Evolutionary conservation across 306 rosid genomes (phyloP).

Genomic region (Chamaecrista fasciculata): DNA sequence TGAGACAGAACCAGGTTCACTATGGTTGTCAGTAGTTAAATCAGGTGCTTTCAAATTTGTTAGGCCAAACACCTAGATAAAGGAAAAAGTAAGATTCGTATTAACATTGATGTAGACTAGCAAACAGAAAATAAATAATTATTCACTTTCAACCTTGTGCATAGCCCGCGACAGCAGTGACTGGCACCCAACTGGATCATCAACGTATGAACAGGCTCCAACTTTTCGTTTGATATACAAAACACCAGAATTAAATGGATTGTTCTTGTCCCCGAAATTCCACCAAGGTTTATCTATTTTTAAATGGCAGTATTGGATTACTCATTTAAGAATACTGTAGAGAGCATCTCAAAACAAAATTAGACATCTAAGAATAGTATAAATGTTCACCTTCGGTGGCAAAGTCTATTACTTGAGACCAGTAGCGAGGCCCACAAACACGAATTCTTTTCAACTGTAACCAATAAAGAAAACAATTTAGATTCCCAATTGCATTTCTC

Average conservation of each 20-base stretch:
- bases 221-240: conserved; percentile 90
- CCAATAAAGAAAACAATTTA: conserved; percentile 33
- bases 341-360: conserved; percentile 15
- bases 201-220: conserved; percentile 97
- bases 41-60: conserved; percentile 56
- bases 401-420: conserved; percentile 87
- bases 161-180: conserved; percentile 87
- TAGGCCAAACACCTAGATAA: conserved; percentile 80
- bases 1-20: conserved; percentile 68
- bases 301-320: conserved; percentile 23
- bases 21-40: conserved; percentile 31
- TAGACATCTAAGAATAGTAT: conserved; percentile 20
- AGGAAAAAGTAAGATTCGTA: conserved; percentile 25
- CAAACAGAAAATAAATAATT: not conserved
- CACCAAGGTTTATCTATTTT: conserved; percentile 92
- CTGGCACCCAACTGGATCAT: conserved; percentile 96
- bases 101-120: not conserved
- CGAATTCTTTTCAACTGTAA: conserved; percentile 79
- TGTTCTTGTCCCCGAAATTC: conserved; percentile 75
- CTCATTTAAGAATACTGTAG: conserved; percentile 15
- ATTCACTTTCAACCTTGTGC: conserved; percentile 74
- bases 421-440: conserved; percentile 93
- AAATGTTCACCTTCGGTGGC: conserved; percentile 64
- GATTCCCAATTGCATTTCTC: conserved; percentile 22
- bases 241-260: conserved; percentile 86